phyloP scores from a whole-genome alignment of 352 stramenopile species.

The Globisporangium parvum region DNA sequence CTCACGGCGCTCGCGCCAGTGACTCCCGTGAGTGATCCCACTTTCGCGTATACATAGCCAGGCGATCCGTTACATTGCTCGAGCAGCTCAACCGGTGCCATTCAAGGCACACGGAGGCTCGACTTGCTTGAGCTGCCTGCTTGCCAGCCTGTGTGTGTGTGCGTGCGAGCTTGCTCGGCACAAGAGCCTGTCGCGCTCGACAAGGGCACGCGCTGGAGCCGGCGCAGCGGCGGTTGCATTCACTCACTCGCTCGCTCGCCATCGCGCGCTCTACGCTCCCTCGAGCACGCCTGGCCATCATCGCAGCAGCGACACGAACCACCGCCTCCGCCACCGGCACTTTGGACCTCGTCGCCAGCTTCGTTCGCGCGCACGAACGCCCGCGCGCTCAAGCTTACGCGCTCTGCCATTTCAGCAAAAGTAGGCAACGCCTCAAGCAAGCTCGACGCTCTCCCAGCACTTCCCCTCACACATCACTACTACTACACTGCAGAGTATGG shows the following conservation, averaged over 20 bases:
- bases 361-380: no score
- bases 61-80: not conserved
- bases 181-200: not conserved
- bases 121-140: no score
- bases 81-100: no score
- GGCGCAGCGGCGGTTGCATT: conserved; percentile 4
- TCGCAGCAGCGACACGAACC: no score
- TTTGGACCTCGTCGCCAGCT: no score
- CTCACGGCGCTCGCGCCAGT: no score
- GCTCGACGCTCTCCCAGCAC: not conserved
- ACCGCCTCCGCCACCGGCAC: no score
- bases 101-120: no score
- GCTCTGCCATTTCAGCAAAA: conserved; percentile 1
- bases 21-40: not conserved
- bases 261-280: not conserved
- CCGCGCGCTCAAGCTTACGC: not conserved
- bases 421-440: not conserved
- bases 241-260: not conserved
- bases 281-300: no score
- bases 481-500: not conserved
- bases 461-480: not conserved
- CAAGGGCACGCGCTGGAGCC: not conserved
- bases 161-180: not conserved
- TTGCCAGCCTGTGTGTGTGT: no score
- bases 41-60: not conserved